phyloP scores from a whole-genome alignment of 257 asterid genomes.

The Cynanchum wilfordii region DNA sequence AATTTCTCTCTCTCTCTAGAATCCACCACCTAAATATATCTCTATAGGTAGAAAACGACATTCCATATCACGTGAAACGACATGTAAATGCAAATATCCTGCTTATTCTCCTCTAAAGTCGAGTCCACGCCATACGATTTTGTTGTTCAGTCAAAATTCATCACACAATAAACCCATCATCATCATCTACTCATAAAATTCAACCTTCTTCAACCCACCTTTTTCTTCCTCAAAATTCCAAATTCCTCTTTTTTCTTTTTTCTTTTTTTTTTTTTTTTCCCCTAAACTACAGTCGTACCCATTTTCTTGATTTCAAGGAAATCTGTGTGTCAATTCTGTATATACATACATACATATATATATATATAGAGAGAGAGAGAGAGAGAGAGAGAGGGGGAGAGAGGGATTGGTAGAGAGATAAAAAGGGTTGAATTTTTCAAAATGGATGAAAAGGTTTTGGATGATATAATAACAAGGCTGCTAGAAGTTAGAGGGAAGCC shows the following conservation, averaged over 20 bases:
- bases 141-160: background rate
- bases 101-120: background rate
- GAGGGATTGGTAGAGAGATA: background rate
- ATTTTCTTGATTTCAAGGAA: background rate
- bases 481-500: slow-evolving; percentile 29
- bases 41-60: slow-evolving; percentile 8
- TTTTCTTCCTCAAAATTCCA: background rate
- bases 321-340: background rate
- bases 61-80: background rate
- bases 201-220: background rate
- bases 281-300: background rate
- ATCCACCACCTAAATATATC: background rate
- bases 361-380: too few relatives aligned
- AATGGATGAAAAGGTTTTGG: slow-evolving; percentile 28
- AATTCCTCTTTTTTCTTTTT: background rate
- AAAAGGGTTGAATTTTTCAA: background rate
- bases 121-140: background rate
- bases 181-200: background rate
- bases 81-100: background rate
- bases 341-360: too few relatives aligned
- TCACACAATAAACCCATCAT: background rate
- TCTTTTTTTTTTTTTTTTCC: background rate
- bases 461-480: slow-evolving; percentile 35
- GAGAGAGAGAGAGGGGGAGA: background rate
- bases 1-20: background rate